Percentiles rank a stretch among this genome's conserved stretches.
Evolutionary conservation across 139 green algal genomes (phyloP).

Genomic region (Trebouxia sp.): DNA sequence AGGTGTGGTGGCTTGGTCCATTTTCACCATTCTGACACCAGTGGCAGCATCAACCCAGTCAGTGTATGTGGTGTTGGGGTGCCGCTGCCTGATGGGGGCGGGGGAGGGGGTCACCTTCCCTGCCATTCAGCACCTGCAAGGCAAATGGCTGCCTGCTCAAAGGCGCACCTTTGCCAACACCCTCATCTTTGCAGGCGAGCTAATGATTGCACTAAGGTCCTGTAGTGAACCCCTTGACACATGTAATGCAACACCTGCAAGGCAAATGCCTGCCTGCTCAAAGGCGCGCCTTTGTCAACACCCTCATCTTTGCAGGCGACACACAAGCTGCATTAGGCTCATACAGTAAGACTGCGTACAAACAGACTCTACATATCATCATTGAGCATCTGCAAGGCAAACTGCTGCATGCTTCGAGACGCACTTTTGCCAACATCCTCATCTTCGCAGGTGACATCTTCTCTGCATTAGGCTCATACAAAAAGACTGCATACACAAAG

Average conservation of each 20-base stretch:
- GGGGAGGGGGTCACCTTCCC: slow-evolving; percentile 83
- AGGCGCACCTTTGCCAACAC: slow-evolving; percentile 49
- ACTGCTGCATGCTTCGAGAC: slow-evolving; percentile 34
- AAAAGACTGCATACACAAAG: too few relatives aligned
- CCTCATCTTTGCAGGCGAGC: slow-evolving; percentile 55
- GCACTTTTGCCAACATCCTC: slow-evolving; percentile 51
- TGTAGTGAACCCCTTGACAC: too few relatives aligned
- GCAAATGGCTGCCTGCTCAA: slow-evolving; percentile 47
- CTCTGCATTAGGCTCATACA: too few relatives aligned
- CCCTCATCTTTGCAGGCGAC: slow-evolving; percentile 57
- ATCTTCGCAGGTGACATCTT: slow-evolving; percentile 56
- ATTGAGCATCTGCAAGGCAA: slow-evolving; percentile 65
- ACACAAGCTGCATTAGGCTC: too few relatives aligned
- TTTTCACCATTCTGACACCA: slow-evolving; percentile 81
- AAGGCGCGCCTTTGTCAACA: slow-evolving; percentile 46
- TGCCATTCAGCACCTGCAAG: slow-evolving; percentile 67
- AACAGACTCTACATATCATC: too few relatives aligned
- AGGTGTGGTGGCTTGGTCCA: slow-evolving; percentile 72
- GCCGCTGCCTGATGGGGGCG: slow-evolving; percentile 64
- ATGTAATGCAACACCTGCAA: slow-evolving; percentile 67
- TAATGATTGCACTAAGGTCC: too few relatives aligned
- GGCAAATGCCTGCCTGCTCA: slow-evolving; percentile 41
- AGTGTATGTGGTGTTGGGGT: slow-evolving; percentile 38
- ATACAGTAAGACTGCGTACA: too few relatives aligned
- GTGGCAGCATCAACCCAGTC: slow-evolving; percentile 44